Percentiles rank a stretch among this genome's conserved stretches.
These are phyloP conservation scores for Agarophyton chilense DNA, from an alignment of 23 red algal genomes.

Conservation along the genomic window DNA sequence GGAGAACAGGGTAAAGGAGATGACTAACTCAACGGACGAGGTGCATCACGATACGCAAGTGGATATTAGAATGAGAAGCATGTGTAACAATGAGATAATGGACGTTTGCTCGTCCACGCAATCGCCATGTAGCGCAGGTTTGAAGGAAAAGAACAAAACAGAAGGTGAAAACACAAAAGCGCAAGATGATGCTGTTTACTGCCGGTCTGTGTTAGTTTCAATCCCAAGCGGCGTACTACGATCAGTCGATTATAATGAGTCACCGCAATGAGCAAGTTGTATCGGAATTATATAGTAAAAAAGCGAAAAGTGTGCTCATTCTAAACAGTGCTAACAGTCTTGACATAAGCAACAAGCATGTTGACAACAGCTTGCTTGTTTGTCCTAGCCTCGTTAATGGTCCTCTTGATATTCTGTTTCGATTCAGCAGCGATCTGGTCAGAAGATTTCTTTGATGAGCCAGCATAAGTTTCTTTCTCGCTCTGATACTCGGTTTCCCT, in stretches of 20 bases:
- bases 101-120: constrained; percentile 17
- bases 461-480: constrained; percentile 37
- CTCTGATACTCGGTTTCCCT: constrained; percentile 73
- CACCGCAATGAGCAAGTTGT: constrained; percentile 12
- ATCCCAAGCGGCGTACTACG: constrained; percentile 40
- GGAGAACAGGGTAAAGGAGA: not conserved
- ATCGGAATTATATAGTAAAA: not conserved
- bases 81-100: not conserved
- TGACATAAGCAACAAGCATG: constrained; percentile 71
- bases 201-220: constrained; percentile 36
- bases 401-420: constrained; percentile 51
- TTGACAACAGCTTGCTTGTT: constrained; percentile 59
- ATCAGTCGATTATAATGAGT: not conserved
- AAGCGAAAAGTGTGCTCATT: not conserved
- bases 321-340: constrained; percentile 57
- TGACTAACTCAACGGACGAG: not conserved
- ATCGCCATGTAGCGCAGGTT: constrained; percentile 1
- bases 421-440: constrained; percentile 65
- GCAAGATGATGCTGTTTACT: constrained; percentile 26
- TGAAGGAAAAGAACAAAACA: not conserved
- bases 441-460: constrained; percentile 46
- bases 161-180: not conserved
- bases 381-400: constrained; percentile 32
- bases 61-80: not conserved
- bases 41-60: not conserved